Evolutionary conservation across 345 rosid genomes (phyloP).

Genomic region (Dipteronia sinensis): DNA sequence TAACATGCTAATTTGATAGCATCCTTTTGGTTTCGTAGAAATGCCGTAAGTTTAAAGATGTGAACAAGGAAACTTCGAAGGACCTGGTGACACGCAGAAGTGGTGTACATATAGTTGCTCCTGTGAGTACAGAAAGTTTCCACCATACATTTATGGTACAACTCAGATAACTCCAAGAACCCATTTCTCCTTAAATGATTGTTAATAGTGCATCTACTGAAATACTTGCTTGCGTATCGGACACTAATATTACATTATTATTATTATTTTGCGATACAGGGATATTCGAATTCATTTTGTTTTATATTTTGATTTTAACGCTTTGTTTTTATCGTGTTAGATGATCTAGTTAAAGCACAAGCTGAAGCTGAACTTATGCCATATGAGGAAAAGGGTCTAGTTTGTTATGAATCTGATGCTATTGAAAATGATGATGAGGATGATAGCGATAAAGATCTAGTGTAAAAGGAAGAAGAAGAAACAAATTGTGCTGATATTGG

Average conservation of each 20-base stretch:
- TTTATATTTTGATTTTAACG: neutral
- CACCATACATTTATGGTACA: slow-evolving; percentile 46
- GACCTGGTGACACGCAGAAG: too few relatives aligned
- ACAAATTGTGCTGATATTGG: slow-evolving; percentile 63
- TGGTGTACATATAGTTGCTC: too few relatives aligned
- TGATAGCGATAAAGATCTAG: slow-evolving; percentile 28
- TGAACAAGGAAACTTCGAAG: too few relatives aligned
- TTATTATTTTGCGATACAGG: neutral
- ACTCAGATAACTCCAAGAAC: neutral
- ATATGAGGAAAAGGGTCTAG: slow-evolving; percentile 38
- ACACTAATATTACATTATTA: neutral
- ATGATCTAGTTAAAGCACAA: slow-evolving; percentile 51
- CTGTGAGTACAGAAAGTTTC: too few relatives aligned
- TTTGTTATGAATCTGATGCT: slow-evolving; percentile 55
- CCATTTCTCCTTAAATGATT: neutral
- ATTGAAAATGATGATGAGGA: slow-evolving; percentile 39
- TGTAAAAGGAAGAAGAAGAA: slow-evolving; percentile 37
- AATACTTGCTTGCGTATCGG: neutral
- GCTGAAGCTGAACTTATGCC: slow-evolving; percentile 35
- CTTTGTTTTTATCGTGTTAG: slow-evolving; percentile 36
- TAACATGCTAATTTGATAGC: slow-evolving; percentile 26
- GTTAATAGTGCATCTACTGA: neutral
- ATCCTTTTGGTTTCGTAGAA: slow-evolving; percentile 25
- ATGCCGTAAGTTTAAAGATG: too few relatives aligned
- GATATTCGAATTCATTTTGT: neutral